phyloP scores from a whole-genome alignment of 2,329 filamentous ascomycete genomes.

The Nectriaceae sp. region DNA sequence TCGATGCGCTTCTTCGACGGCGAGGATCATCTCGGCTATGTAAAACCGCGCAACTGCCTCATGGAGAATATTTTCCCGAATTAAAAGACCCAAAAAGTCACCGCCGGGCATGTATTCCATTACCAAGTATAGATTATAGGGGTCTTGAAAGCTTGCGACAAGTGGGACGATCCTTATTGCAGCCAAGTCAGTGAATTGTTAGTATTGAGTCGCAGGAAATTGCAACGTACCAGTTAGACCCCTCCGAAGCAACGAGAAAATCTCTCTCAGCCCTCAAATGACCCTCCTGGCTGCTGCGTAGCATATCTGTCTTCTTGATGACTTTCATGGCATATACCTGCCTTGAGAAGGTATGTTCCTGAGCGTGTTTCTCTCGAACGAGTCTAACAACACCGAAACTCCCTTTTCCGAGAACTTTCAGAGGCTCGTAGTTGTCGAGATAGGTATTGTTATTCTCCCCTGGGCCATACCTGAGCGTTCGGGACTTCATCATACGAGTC shows the following conservation, averaged over 20 bases:
- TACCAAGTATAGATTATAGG: constrained; percentile 81
- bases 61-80: constrained; percentile 79
- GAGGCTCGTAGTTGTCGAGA: constrained; percentile 64
- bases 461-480: constrained; percentile 38
- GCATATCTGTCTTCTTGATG: constrained; percentile 91
- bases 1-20: constrained; percentile 87
- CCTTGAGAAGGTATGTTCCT: constrained; percentile 28
- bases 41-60: constrained; percentile 84
- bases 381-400: constrained; percentile 92
- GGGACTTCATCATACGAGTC: constrained; percentile 67
- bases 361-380: constrained; percentile 65
- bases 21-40: constrained; percentile 92
- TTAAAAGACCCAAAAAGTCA: constrained; percentile 85
- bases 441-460: constrained; percentile 12
- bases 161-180: constrained; percentile 78
- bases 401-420: constrained; percentile 86
- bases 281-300: constrained; percentile 87
- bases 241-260: constrained; percentile 85
- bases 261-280: constrained; percentile 90
- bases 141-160: constrained; percentile 86
- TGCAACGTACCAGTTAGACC: constrained; percentile 70
- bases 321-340: constrained; percentile 95
- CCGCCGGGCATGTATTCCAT: constrained; percentile 99
- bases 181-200: neutral
- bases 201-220: neutral